Evolutionary conservation across 1,284 basidiomycete species (phyloP), one percentile per base, ranked within the genome.

Genomic region (Peniophora sp.): DNA sequence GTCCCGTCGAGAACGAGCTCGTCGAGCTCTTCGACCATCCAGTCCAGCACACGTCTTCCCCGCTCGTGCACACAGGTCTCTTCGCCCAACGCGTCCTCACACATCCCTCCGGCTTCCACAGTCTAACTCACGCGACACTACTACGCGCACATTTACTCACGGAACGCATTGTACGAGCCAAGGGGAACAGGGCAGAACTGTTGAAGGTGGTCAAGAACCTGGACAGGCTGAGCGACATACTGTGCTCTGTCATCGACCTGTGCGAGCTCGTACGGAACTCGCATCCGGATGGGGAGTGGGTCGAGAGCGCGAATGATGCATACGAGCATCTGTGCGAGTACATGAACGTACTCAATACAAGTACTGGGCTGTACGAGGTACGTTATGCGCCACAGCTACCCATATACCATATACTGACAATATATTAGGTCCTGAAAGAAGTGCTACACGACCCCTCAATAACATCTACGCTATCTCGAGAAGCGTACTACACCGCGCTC

Each of bases 301-400:
- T 91, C 10, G 76, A 80, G 22, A 86, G 85, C 50, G 91, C 92
- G 32, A 92, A 97, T 62, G 74, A 78, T 53, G 89, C 91, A 41
- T 97, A 98, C 67, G 93, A 95, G 68, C 83, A 82, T 53, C 73
- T 98, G 52, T 97, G 93, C 72, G 89, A 93, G 67, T 96, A 90
- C 68, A 98, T 99, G 95, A 98, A 98, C 69, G 85, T 91, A 38
- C 77, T 99, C 53, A 99, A 99, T 68, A 98, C 95, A 16, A 79
- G 97, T 72, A 85, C 88, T n/a, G 92, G 88, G 17, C 72, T 99
- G 41, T 97, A 97, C 62, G 78, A 92, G 71, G 93, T 90, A 65
- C 67, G 82, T 72, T 54, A 24, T 16, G 25, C 47, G 48, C 48
- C 47, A 51, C 56, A 12, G 46, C 58, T 41, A 50, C 36, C 41